Evolutionary conservation across 1,284 basidiomycete species (phyloP).

Genomic region (Ustilago cynodontis): DNA sequence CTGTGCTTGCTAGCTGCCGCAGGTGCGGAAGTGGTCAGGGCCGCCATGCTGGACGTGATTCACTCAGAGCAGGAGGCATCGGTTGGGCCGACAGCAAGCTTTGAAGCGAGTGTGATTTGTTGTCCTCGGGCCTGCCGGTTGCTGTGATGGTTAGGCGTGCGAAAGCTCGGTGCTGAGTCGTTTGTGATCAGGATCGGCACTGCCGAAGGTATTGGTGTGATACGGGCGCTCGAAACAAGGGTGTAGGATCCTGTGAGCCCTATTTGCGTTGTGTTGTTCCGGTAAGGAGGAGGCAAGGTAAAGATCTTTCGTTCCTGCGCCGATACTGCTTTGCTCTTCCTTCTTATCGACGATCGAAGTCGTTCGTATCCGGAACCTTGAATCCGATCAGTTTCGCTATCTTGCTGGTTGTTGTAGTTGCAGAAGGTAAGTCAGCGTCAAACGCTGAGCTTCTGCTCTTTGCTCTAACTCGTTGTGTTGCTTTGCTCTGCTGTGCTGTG

Average conservation of each 20-base stretch:
- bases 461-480: constrained; percentile 16
- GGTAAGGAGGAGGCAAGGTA: too few species aligned
- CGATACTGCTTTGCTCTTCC: not conserved
- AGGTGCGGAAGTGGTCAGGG: constrained; percentile 3
- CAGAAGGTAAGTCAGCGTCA: not conserved
- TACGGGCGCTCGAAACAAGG: too few species aligned
- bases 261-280: too few species aligned
- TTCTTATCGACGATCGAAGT: not conserved
- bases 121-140: not conserved
- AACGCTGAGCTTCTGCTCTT: not conserved
- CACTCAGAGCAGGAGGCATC: not conserved
- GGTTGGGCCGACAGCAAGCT: not conserved
- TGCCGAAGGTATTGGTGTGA: not conserved
- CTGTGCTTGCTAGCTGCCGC: not conserved
- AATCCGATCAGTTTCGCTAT: not conserved
- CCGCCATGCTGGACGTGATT: constrained; percentile 14
- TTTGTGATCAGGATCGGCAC: not conserved
- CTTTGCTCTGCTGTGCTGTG: constrained; percentile 13
- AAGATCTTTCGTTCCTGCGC: not conserved
- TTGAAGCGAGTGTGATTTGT: not conserved
- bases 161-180: not conserved
- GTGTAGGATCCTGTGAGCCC: too few species aligned
- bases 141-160: not conserved
- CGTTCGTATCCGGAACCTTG: not conserved
- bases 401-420: too few species aligned